phyloP scores from a whole-genome alignment of 2,329 filamentous ascomycete genomes.

The Pseudocercospora vitis region DNA sequence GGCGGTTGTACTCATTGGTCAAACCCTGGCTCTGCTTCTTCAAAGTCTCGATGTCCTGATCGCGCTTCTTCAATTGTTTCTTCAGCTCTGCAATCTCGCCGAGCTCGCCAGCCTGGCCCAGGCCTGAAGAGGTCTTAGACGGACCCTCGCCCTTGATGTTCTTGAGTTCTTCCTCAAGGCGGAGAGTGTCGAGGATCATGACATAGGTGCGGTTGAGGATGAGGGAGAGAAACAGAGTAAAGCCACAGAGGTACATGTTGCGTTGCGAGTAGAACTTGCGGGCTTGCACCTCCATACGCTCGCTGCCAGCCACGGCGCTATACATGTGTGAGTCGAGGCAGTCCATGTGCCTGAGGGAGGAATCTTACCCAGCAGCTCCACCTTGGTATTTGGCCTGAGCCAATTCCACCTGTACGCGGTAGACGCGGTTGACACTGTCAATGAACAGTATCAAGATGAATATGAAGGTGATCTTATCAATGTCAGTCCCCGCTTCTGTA shows the following conservation, averaged over 20 bases:
- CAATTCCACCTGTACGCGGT: constrained; percentile 91
- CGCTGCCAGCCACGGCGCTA: constrained; percentile 73
- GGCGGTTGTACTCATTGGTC: constrained; percentile 77
- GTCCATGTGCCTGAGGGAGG: background rate
- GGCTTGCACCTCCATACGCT: constrained; percentile 97
- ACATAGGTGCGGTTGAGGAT: constrained; percentile 99
- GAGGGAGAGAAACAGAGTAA: constrained; percentile 96
- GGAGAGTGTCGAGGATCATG: constrained; percentile 90
- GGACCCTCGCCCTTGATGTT: constrained; percentile 67
- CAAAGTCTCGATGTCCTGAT: constrained; percentile 78
- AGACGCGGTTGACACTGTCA: constrained; percentile 94
- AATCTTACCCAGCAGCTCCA: constrained; percentile 50
- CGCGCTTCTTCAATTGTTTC: constrained; percentile 68
- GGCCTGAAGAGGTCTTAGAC: constrained; percentile 66
- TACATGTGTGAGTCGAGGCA: constrained; percentile 20
- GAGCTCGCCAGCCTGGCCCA: constrained; percentile 69
- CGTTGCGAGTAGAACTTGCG: constrained; percentile 99
- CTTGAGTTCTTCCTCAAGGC: constrained; percentile 90
- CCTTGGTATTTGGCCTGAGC: constrained; percentile 64
- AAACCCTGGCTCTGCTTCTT: constrained; percentile 91
- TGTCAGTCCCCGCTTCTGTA: too few species aligned
- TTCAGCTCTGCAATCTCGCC: constrained; percentile 71
- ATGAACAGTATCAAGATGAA: constrained; percentile 98
- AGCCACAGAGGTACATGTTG: constrained; percentile 99
- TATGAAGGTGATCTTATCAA: constrained; percentile 83